Evolutionary conservation across 1,139 yeast species (phyloP), one percentile per base, ranked within the genome.

Genomic region (Scheffersomyces parashehatae): DNA sequence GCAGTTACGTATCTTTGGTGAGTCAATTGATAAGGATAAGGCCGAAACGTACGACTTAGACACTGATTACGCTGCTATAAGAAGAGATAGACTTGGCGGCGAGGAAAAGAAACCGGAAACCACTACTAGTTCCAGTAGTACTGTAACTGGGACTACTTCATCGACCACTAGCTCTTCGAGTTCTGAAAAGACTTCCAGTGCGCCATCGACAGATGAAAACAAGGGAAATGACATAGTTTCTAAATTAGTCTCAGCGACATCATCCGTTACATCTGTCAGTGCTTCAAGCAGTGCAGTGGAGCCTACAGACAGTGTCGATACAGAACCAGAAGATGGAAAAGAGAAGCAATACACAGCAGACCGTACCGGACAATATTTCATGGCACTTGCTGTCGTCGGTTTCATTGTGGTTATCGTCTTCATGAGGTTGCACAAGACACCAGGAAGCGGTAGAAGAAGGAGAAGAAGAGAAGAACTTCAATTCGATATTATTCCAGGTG

Each of bases 1-100:
- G 95, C 85, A 84, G 59, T 64, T 93, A 58, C 79, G 83, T 43
- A 68, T 91, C 9, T 95, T 88, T 73, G 99, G 99, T 15, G 95
- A 85, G 60, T 70, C 83, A 12, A 73, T 71, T 35, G 90, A 88
- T 61, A 78, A 83, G 1, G 61, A 73, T 2, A 79, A 80, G 59
- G 90, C 88, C 0, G 78, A 73, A 48, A 65, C 64, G 33, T 73
- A 55, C 48, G 73, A 74, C 41, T 60, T 75, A 36, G 64, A 60
- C 28, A 65, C 58, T 39, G 77, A 74, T 53, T 74, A 75, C 51
- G 77, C 77, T 7, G 56, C 60, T 11, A 63, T 62, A 6, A 64
- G 78, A 54, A 62, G 75, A 46, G 70, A 64, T 10, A 58, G 58
- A 39, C 45, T 58, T 36, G 20, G 26, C 11, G 47, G 45, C 6